Evolutionary conservation across 129 eudicot genomes (phyloP), one percentile per base, ranked within the genome.

Genomic region (Lactuca saligna): DNA sequence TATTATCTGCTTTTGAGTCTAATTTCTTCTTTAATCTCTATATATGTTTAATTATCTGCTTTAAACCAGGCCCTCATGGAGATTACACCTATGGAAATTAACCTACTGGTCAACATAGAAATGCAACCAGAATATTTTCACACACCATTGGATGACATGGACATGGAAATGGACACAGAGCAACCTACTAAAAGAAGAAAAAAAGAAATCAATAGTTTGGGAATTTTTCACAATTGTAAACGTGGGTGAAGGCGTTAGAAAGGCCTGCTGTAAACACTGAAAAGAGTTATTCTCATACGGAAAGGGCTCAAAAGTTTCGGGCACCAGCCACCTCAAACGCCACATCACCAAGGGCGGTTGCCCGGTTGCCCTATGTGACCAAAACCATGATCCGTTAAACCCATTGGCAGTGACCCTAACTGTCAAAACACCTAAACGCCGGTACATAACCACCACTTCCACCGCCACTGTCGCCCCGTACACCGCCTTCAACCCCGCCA

Each of bases 251-350:
- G 96, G 95, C 3, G 61, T 73, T 15, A 76, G 96, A 73, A 82
- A 96, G 61, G 98, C 98, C 13, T 81, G 75, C 69, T 92, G 98
- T 76, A 92, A 86, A 53, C 81, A 78, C 35, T 92, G 98, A 81
- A 86, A 81, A 15, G 91, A 89, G 48, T 84, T 95, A 5, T 92
- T 88, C 74, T 91, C 98, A 13, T 92, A 92, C 81, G 87, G 91
- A 63, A 92, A 87, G 0, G 98, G 95, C n/a, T 68, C 83, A 4
- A 92, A 92, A 72, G 91, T 86, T 38, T 91, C 91, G 7, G 98
- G 98, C 46, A 92, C 98, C 16, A 92, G 98, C 56, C 98, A 92
- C 74, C 91, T 92, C 63, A 92, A 92, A 62, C 91, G 98, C 55
- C 98, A 92, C 71, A 89, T 92, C 16, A 95, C 91, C 17, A 92